Conservation (phyloP, 768 basidiomycete species). For the Russula virescens region DNA sequence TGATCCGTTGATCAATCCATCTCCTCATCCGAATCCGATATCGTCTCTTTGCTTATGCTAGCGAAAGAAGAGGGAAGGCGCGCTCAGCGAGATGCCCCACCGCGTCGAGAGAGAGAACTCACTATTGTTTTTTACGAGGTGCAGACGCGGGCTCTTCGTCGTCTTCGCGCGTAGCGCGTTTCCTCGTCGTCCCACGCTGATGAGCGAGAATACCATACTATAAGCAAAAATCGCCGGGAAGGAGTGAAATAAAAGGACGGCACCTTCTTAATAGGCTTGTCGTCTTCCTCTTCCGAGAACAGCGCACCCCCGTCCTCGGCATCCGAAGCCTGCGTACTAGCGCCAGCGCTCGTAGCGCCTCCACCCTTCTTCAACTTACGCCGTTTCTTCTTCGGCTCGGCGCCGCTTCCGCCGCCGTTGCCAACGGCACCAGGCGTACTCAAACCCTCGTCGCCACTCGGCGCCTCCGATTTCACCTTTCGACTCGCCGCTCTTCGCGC, state of each 20-base stretch:
- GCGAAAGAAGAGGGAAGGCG: constrained; percentile 2
- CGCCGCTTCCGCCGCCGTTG: constrained; percentile 29
- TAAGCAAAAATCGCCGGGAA: neutral
- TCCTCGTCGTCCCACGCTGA: constrained; percentile 48
- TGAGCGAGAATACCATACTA: neutral
- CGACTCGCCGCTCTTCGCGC: constrained; percentile 47
- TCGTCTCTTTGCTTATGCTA: constrained; percentile 85
- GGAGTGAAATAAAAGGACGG: constrained; percentile 16
- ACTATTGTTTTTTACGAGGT: constrained; percentile 78
- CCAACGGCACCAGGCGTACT: constrained; percentile 37
- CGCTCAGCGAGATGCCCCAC: neutral
- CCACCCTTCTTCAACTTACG: constrained; percentile 59
- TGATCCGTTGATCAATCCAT: constrained; percentile 35
- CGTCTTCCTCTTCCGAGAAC: constrained; percentile 65
- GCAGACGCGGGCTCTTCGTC: constrained; percentile 61
- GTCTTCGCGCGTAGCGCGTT: constrained; percentile 71
- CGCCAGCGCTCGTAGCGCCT: constrained; percentile 36
- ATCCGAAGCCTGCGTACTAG: constrained; percentile 43
- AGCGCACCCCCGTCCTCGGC: constrained; percentile 54
- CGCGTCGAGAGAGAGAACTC: constrained; percentile 28
- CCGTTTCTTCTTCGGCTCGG: constrained; percentile 57
- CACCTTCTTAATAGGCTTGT: constrained; percentile 68
- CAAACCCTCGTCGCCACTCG: constrained; percentile 34
- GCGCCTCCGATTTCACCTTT: constrained; percentile 40
- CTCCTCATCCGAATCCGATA: constrained; percentile 85